Evolutionary conservation across 1,284 basidiomycete genomes (phyloP).

Genomic region (Pseudomicrostroma phylloplanum): DNA sequence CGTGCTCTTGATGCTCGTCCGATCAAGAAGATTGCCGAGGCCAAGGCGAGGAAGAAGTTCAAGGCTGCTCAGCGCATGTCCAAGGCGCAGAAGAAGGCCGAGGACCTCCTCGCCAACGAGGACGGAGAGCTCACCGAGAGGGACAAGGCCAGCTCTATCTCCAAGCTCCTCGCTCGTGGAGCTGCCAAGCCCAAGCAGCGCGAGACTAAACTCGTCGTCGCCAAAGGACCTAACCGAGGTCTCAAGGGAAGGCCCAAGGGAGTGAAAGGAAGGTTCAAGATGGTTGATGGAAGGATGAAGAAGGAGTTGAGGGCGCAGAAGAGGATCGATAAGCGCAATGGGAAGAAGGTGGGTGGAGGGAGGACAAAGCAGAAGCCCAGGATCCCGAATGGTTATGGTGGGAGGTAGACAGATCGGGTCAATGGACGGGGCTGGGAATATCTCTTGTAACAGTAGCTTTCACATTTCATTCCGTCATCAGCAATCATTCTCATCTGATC

Average conservation of each 20-base stretch:
- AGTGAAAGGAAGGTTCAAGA: constrained; percentile 65
- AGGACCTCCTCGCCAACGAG: constrained; percentile 80
- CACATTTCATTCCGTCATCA: too few relatives aligned
- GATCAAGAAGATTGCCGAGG: constrained; percentile 98
- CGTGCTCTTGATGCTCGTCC: constrained; percentile 91
- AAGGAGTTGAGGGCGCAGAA: constrained; percentile 48
- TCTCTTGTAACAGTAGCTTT: too few relatives aligned
- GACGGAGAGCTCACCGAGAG: constrained; percentile 74
- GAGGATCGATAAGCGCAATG: constrained; percentile 40
- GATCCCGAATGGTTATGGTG: constrained; percentile 34
- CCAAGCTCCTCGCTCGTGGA: constrained; percentile 72
- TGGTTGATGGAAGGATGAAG: constrained; percentile 49
- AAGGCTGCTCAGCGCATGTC: constrained; percentile 78
- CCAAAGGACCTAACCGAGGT: constrained; percentile 80
- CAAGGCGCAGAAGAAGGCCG: constrained; percentile 92
- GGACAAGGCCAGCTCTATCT: constrained; percentile 88
- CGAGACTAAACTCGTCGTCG: constrained; percentile 82
- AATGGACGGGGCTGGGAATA: neutral
- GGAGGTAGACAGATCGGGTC: neutral
- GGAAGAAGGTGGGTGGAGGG: constrained; percentile 39
- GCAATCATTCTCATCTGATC: too few relatives aligned
- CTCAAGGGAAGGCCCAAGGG: constrained; percentile 90
- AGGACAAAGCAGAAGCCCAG: constrained; percentile 27
- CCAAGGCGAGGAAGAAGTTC: constrained; percentile 93
- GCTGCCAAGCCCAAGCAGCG: constrained; percentile 62